Evolutionary conservation across 768 basidiomycete species (phyloP).

Genomic region (Trametes sanguinea): DNA sequence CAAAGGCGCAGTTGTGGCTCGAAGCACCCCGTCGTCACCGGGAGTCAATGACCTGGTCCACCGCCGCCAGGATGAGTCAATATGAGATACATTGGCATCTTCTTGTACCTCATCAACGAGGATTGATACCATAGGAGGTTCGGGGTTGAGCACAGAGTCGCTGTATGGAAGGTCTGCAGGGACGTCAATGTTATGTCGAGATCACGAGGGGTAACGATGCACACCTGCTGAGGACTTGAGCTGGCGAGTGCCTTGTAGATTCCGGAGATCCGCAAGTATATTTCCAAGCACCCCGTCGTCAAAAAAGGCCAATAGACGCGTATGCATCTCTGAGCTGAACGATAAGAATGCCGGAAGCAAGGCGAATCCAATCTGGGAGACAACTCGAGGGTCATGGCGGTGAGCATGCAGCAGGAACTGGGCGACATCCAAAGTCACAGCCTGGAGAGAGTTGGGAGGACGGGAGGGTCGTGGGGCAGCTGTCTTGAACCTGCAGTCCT

Average conservation of each 20-base stretch:
- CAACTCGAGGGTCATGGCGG: constrained; percentile 49
- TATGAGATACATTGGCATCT: constrained; percentile 13
- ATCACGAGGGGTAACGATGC: neutral
- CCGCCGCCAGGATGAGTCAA: constrained; percentile 25
- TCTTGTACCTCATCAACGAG: constrained; percentile 54
- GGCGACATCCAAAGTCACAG: constrained; percentile 69
- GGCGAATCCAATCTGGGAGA: constrained; percentile 64
- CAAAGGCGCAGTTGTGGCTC: constrained; percentile 58
- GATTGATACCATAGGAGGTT: constrained; percentile 54
- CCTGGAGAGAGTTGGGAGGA: constrained; percentile 79
- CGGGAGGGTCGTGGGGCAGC: constrained; percentile 58
- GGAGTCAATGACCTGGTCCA: constrained; percentile 24
- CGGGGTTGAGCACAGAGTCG: constrained; percentile 8
- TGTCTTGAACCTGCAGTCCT: constrained; percentile 72
- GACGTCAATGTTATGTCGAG: neutral
- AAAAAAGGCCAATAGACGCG: constrained; percentile 67
- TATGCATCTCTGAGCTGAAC: constrained; percentile 63
- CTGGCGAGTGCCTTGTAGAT: constrained; percentile 27
- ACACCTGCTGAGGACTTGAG: constrained; percentile 22
- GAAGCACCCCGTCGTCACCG: constrained; percentile 11
- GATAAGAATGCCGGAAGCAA: constrained; percentile 76
- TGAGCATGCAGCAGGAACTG: constrained; percentile 62
- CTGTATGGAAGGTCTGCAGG: constrained; percentile 12
- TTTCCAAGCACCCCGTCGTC: constrained; percentile 60
- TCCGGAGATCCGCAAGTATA: constrained; percentile 49